Conservation (phyloP, 345 rosid genomes). For the Eucalyptus regnans region DNA sequence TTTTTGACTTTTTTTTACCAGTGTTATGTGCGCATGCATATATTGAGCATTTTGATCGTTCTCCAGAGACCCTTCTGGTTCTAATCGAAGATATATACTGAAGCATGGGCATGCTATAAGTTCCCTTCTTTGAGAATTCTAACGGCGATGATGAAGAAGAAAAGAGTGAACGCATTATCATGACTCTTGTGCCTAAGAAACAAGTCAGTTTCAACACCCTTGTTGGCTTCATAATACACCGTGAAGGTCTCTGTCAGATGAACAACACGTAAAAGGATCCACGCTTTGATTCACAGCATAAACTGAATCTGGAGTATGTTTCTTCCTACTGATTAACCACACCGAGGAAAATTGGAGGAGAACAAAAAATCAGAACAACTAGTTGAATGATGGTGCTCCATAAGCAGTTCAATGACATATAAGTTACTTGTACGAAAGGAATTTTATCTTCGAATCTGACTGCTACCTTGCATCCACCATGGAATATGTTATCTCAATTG, state of each 20-base stretch:
- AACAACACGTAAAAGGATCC: background rate
- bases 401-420: background rate
- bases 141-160: background rate
- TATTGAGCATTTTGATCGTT: too few species aligned
- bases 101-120: too few species aligned
- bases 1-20: too few species aligned
- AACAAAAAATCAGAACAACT: background rate
- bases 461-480: background rate
- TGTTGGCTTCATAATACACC: background rate
- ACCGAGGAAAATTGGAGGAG: too few species aligned
- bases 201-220: background rate
- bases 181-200: background rate
- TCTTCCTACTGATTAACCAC: background rate
- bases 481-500: background rate
- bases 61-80: too few species aligned
- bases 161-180: background rate
- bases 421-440: background rate
- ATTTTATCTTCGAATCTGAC: background rate
- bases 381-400: background rate
- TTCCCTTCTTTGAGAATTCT: too few species aligned
- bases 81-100: too few species aligned
- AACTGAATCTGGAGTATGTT: background rate
- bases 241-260: background rate
- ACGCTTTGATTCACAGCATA: background rate
- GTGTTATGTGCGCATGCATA: too few species aligned